A percentile compares a stretch with the other conserved stretches of the same genome.
phyloP scores from a whole-genome alignment of 2,329 filamentous ascomycete species.

The Trichoderma atrobrunneum region DNA sequence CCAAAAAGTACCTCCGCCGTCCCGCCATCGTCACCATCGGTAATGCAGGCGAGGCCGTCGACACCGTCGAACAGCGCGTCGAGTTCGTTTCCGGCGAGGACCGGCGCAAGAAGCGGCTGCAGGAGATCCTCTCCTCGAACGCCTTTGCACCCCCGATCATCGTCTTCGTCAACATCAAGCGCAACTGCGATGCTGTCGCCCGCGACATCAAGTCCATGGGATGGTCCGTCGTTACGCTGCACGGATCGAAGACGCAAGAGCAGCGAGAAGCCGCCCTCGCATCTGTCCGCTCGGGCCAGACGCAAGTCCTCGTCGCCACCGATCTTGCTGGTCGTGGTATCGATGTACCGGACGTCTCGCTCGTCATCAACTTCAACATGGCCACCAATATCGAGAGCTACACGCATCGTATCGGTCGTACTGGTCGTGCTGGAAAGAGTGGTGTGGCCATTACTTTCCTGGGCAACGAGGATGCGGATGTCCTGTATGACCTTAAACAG shows the following conservation, averaged over 20 bases:
- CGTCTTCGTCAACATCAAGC: conserved; percentile 99
- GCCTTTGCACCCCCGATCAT: conserved; percentile 90
- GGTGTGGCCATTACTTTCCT: conserved; percentile 96
- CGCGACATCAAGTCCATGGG: conserved; percentile 93
- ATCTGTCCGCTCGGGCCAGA: conserved; percentile 75
- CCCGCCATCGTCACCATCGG: conserved; percentile 94
- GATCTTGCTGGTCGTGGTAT: conserved; percentile 97
- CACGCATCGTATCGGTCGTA: conserved; percentile 94
- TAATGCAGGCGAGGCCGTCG: conserved; percentile 90
- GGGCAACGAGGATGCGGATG: conserved; percentile 83
- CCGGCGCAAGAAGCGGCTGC: conserved; percentile 92
- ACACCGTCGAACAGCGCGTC: conserved; percentile 95
- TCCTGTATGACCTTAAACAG: conserved; percentile 91
- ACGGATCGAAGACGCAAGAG: conserved; percentile 95
- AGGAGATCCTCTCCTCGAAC: conserved; percentile 77
- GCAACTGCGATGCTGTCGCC: conserved; percentile 94
- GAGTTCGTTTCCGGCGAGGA: conserved; percentile 90
- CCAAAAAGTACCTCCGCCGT: conserved; percentile 91
- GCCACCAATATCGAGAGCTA: conserved; percentile 88
- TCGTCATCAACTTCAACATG: conserved; percentile 99
- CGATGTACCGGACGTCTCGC: conserved; percentile 87
- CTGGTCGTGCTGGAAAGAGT: conserved; percentile 93
- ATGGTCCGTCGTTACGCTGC: conserved; percentile 83
- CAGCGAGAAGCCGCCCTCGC: conserved; percentile 91
- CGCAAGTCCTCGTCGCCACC: conserved; percentile 89